Evolutionary conservation across 331 rosid species (phyloP), one percentile per base, ranked within the genome.

Genomic region (Malus hybrid): DNA sequence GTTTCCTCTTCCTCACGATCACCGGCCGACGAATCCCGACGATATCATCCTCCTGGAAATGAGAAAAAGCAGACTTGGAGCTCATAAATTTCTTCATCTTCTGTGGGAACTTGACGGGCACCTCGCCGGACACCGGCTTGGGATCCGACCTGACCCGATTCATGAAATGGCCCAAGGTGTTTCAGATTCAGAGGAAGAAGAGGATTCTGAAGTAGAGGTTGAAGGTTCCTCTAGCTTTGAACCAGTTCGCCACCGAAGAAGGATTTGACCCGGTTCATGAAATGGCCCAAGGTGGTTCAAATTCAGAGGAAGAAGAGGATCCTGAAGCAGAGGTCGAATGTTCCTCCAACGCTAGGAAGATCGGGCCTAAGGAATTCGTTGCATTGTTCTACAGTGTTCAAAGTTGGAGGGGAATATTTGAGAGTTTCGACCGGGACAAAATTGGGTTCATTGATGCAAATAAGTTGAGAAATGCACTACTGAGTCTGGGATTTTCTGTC

Each of bases 11-110:
- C 48, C 60, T 90, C 81, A 78, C 80, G 3, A 96, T 88, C 63
- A 83, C 96, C 48, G 97, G 96, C 70, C 96, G 85, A 72, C 83
- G 85, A 11, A 0, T 80, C 90, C 92, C 96, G 13, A 92, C 89
- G 71, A 88, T 72, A 10, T 90, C 99, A 0, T 76, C 88, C 19
- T 83, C 97, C 76, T 72, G 82, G 54, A 84, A 90, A 78, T 87
- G 93, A n/a, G 69, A 31, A 74, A 87, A 88, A 3, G 96, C 84
- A 6, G 95, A 88, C 33, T 87, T 90, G 5, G 82, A 65, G 68
- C 93, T 93, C 24, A 93, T 95, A n/a, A 97, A 92, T 71, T 91
- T 92, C 85, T 80, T 90, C 96, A 92, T 88, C 90, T 87, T 94
- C 87, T n/a, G 80, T 42, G 93, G 15, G 0, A 85, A 85, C 94